Base-by-base conservation (phyloP, 129 eudicot species). In the Gnaphalium uliginosum region DNA sequence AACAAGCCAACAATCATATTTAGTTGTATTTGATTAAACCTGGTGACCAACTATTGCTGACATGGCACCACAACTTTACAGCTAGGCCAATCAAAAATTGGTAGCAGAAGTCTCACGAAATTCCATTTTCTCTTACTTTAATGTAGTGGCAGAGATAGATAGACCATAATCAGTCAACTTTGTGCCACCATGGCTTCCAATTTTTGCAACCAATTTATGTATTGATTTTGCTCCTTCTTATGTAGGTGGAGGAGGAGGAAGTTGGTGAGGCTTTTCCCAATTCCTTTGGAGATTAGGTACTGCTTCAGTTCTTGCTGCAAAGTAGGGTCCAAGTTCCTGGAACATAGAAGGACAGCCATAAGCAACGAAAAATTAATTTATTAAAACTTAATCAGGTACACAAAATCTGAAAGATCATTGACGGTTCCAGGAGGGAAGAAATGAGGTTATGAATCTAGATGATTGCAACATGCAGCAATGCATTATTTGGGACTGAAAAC, bases 151-250 rank as follows among this genome's bases (percentile, higher is more conserved):
- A 8, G 13, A 2, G 4, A 56, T 5, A 22, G 61, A 24, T 66
- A 66, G 33, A 35, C 63, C 29, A 61, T 63, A 60, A 29, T 17
- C 32, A 1, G 65, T 78, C 29, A 61, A 29, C 17, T 75, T 60
- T 77, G 25, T 41, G 74, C 70, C 61, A 87, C 70, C 83, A 70
- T 58, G 50, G 62, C 83, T 83, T 82, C 86, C 26, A 92, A 71
- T 30, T 83, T 92, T 50, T 89, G 90, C 78, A 89, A 68, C 98
- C 96, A 92, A 69, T 74, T 81, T 43, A 84, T 78, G 65, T 89
- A 92, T 66, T 92, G 98, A 41, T 58, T 79, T 77, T 92, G 93
- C 87, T 92, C 98, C 83, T 89, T 87, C 39, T 75, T 85, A 68
- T 92, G 96, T 60, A 92, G 81, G 72, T 89, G 92, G 60, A 73